A percentile compares a stretch with the other conserved stretches of the same genome.
Conservation (phyloP, 805 yeast species). For the Candida ficus region DNA sequence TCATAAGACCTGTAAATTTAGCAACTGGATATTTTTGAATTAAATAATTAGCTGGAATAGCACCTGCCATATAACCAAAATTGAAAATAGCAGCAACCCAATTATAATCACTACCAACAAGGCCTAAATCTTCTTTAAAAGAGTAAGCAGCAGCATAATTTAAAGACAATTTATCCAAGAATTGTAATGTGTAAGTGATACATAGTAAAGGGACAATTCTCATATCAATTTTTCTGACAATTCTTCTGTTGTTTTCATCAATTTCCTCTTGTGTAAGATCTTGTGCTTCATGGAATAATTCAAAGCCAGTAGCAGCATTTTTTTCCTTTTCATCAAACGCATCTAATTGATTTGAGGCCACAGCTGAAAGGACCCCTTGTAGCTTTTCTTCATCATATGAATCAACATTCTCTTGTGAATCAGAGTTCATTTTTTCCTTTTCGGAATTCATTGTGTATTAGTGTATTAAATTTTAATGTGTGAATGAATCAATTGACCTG, state of each 20-base stretch:
- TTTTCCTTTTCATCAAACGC: constrained; percentile 3
- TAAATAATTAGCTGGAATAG: constrained; percentile 4
- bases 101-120: constrained; percentile 8
- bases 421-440: background rate
- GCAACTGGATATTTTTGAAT: constrained; percentile 6
- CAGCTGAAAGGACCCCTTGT: background rate
- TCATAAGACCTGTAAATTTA: constrained; percentile 2
- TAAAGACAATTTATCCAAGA: constrained; percentile 4
- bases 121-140: constrained; percentile 6
- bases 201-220: constrained; percentile 5
- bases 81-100: constrained; percentile 8
- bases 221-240: constrained; percentile 3
- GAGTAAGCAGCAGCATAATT: constrained; percentile 8
- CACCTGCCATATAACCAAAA: constrained; percentile 8
- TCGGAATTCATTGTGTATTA: background rate
- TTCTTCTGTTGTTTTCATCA: constrained; percentile 1
- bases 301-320: constrained; percentile 6
- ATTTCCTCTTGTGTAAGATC: constrained; percentile 5
- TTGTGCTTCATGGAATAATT: constrained; percentile 6
- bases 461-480: background rate
- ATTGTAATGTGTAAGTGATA: constrained; percentile 6
- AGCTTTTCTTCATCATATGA: constrained; percentile 3
- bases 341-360: constrained; percentile 1
- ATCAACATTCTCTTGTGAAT: background rate
- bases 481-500: no score